Evolutionary conservation across 176 grass and related monocot species (phyloP).

Genomic region (Calamus simplicifolius): DNA sequence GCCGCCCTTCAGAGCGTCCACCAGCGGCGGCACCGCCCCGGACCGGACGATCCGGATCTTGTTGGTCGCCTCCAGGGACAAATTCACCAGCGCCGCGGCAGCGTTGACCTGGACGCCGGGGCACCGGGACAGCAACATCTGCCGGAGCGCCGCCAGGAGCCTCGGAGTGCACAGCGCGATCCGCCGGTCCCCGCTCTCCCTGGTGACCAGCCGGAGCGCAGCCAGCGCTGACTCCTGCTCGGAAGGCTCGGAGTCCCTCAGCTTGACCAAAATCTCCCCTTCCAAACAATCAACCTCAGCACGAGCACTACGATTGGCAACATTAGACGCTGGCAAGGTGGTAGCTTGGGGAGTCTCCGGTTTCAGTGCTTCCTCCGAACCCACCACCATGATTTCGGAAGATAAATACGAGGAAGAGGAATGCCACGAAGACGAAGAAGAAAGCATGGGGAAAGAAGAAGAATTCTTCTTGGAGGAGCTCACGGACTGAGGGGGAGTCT

Average conservation of each 20-base stretch:
- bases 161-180: slow-evolving; percentile 29
- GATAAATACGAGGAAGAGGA: slow-evolving; percentile 8
- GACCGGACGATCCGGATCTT: slow-evolving; percentile 29
- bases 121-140: slow-evolving; percentile 18
- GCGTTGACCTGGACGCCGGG: slow-evolving; percentile 21
- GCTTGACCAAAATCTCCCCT: slow-evolving; percentile 27
- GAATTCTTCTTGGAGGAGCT: slow-evolving; percentile 12
- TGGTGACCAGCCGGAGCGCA: slow-evolving; percentile 25
- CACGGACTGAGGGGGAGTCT: slow-evolving; percentile 1
- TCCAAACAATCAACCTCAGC: slow-evolving; percentile 14
- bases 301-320: background rate
- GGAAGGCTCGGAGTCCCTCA: slow-evolving; percentile 9
- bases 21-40: slow-evolving; percentile 26
- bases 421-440: slow-evolving; percentile 8
- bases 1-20: slow-evolving; percentile 20
- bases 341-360: background rate
- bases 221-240: slow-evolving; percentile 9
- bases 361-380: background rate
- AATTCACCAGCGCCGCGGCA: slow-evolving; percentile 29
- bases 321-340: too few species aligned
- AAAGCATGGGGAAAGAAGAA: slow-evolving; percentile 1
- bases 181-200: slow-evolving; percentile 21
- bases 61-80: slow-evolving; percentile 29
- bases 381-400: background rate
- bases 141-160: slow-evolving; percentile 27